These are phyloP conservation scores for Flaveria bidentis DNA, from an alignment of 129 eudicot species.

Conservation along the genomic window DNA sequence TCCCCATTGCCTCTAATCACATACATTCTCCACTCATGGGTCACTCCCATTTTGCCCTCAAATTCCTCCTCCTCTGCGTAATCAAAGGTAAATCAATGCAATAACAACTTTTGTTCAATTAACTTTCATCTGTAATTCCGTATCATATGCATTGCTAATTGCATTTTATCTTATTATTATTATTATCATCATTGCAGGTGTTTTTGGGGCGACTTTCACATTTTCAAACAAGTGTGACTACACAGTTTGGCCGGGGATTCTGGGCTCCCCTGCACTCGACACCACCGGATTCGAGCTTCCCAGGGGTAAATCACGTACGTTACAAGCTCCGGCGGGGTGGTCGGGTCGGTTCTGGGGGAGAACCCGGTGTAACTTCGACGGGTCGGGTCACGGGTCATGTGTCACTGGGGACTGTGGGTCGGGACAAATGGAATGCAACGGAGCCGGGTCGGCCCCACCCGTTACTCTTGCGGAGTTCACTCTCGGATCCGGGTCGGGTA, in stretches of 20 bases:
- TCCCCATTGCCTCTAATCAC: not conserved
- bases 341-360: slow-evolving; percentile 82
- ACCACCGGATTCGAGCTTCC: slow-evolving; percentile 68
- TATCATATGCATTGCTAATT: slow-evolving; percentile 26
- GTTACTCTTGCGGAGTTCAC: slow-evolving; percentile 71
- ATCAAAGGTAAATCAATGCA: slow-evolving; percentile 25
- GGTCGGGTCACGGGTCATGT: slow-evolving; percentile 50
- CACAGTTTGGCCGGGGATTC: slow-evolving; percentile 68
- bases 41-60: slow-evolving; percentile 15
- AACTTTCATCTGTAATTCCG: not conserved
- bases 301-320: slow-evolving; percentile 42
- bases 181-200: slow-evolving; percentile 26
- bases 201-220: slow-evolving; percentile 50
- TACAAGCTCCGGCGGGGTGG: slow-evolving; percentile 73
- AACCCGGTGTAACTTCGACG: slow-evolving; percentile 61
- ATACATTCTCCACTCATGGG: slow-evolving; percentile 18
- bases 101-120: not conserved
- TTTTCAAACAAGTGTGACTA: slow-evolving; percentile 60
- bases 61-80: slow-evolving; percentile 16
- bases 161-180: too few relatives aligned
- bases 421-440: slow-evolving; percentile 62
- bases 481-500: slow-evolving; percentile 53
- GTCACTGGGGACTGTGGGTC: slow-evolving; percentile 69
- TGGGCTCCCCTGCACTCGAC: slow-evolving; percentile 58
- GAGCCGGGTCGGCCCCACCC: slow-evolving; percentile 64